phyloP scores from a whole-genome alignment of 1,139 yeast species.

The Geotrichum australiense region DNA sequence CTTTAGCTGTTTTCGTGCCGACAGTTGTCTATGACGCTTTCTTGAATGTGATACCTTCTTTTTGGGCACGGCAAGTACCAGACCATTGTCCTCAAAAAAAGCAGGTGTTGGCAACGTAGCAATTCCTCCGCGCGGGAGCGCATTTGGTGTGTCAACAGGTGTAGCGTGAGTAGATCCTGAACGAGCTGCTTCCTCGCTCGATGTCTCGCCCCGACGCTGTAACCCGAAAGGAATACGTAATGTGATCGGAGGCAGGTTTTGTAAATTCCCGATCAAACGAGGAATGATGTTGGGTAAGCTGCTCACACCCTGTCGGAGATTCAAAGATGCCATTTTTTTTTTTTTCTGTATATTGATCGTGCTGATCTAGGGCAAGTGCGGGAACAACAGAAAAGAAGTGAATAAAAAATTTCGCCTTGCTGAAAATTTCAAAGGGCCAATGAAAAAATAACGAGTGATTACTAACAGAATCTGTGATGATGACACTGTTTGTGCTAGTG shows the following conservation, averaged over 20 bases:
- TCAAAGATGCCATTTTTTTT: slow-evolving; percentile 4
- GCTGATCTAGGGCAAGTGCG: no score
- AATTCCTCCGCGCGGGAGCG: slow-evolving; percentile 12
- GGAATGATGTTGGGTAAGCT: slow-evolving; percentile 21
- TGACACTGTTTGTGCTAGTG: no score
- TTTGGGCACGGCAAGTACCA: slow-evolving; percentile 84
- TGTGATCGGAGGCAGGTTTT: slow-evolving; percentile 17
- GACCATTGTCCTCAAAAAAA: slow-evolving; percentile 41
- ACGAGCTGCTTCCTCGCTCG: slow-evolving; percentile 17
- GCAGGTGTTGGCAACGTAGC: slow-evolving; percentile 15
- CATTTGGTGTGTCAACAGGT: slow-evolving; percentile 6
- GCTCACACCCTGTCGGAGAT: slow-evolving; percentile 3
- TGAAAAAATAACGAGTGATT: no score
- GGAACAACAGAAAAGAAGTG: no score
- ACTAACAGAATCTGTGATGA: no score
- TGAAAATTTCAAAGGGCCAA: no score
- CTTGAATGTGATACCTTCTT: slow-evolving; percentile 84
- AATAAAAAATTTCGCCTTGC: no score
- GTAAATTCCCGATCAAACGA: slow-evolving; percentile 19
- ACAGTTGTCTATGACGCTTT: slow-evolving; percentile 73
- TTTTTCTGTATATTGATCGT: no score
- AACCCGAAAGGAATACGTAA: slow-evolving; percentile 19
- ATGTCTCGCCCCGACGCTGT: no score
- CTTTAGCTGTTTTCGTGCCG: slow-evolving; percentile 73
- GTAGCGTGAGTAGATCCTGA: slow-evolving; percentile 11